Conservation (phyloP, 2,329 filamentous ascomycete genomes). For the Furcasterigmium furcatum region DNA sequence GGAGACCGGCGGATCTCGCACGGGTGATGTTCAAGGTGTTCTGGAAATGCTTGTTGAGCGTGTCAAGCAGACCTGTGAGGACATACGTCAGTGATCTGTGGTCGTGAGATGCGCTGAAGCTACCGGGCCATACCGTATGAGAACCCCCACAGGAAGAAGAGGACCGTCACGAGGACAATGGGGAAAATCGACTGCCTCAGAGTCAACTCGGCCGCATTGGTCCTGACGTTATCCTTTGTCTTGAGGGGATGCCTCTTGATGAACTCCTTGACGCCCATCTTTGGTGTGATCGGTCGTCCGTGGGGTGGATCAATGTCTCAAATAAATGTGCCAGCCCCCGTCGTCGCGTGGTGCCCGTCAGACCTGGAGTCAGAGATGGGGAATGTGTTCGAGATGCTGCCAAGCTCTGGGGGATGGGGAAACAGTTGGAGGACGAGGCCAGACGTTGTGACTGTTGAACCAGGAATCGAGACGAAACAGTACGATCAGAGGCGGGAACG, state of each 20-base stretch:
- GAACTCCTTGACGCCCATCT: conserved; percentile 43
- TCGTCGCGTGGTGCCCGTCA: too few species aligned
- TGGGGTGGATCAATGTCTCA: not conserved
- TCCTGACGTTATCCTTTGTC: conserved; percentile 35
- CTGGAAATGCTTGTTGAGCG: conserved; percentile 46
- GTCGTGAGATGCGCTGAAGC: too few species aligned
- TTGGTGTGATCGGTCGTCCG: not conserved
- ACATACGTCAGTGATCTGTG: not conserved
- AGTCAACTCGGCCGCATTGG: conserved; percentile 53
- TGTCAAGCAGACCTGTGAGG: conserved; percentile 52
- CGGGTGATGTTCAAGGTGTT: conserved; percentile 36
- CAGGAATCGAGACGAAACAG: too few species aligned
- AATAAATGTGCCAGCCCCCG: not conserved
- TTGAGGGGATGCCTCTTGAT: conserved; percentile 41
- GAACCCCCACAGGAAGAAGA: conserved; percentile 46
- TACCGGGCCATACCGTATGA: conserved; percentile 40
- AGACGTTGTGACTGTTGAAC: too few species aligned
- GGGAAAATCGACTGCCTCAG: conserved; percentile 65
- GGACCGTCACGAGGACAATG: conserved; percentile 55
- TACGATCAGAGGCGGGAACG: not conserved
- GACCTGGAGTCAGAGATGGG: too few species aligned
- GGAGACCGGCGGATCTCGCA: conserved; percentile 41
- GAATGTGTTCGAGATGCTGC: too few species aligned
- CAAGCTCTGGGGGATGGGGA: too few species aligned
- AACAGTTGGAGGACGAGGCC: too few species aligned